Evolutionary conservation across 1,139 yeast genomes (phyloP), one percentile per base, ranked within the genome.

Genomic region (Candida pseudoviswanathii): DNA sequence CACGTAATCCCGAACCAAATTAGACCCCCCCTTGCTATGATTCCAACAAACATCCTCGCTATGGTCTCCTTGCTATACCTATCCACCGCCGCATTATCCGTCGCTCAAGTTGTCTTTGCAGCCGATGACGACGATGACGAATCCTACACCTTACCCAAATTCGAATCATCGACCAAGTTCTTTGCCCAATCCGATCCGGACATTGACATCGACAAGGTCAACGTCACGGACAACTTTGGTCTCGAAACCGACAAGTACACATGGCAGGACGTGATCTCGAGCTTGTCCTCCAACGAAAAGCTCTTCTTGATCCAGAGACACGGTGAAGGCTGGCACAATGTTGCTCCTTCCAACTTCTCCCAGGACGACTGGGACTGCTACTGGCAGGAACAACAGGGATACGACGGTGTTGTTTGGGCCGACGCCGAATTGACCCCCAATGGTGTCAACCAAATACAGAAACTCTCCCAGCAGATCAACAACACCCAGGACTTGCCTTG

Each of bases 271-370:
- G 55, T 52, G 6, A 24, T 50, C 26, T 44, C 37, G 9, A 41
- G 45, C 9, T 41, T 47, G 16, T 48, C 50, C 24, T 47, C 44
- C n/a, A 53, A 55, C 44, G 52, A 48, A 8, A 74, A 73, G 52
- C 56, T 74, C 24, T 54, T 74, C 16, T 71, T 67, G 34, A 53
- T 71, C 4, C 75, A 70, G 40, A 64, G 79, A 55, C 79, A 74
- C 49, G 77, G 75, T 3, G 71, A 72, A 57, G 78, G 77, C 2
- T 68, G 55, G 51, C 78, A 74, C 52, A 48, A 49, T 41, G 36
- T 47, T 44, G 51, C 51, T 3, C 46, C 45, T 5, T 27, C 32
- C 11, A 42, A 42, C 16, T 47, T 45, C n/a, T 45, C 51, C 3
- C 68, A 63, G 46, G 46, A 55, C 24, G 66, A 66, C 8, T 73